Evolutionary conservation across 1,284 basidiomycete genomes (phyloP).

Genomic region (Coniophora puteana): DNA sequence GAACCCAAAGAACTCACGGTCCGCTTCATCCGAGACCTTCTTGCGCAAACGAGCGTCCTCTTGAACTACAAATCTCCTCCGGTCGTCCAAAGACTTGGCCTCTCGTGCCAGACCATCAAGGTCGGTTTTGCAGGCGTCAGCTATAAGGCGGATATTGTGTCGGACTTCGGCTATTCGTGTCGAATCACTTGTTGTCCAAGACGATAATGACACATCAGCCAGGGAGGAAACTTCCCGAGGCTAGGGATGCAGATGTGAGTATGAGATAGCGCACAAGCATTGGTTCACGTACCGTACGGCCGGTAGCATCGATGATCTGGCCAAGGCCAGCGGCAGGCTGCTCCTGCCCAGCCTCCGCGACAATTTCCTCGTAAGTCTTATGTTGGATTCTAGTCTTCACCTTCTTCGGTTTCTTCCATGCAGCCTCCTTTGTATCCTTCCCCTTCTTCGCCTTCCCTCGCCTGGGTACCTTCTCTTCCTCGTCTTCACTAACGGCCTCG

Average conservation of each 20-base stretch:
- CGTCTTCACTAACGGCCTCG: constrained; percentile 74
- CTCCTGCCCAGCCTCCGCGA: constrained; percentile 78
- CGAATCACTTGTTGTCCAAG: constrained; percentile 85
- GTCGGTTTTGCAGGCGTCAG: constrained; percentile 77
- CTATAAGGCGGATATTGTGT: constrained; percentile 89
- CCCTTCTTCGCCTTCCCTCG: constrained; percentile 45
- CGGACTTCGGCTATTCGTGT: constrained; percentile 92
- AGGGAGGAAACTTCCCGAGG: constrained; percentile 80
- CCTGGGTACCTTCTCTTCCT: constrained; percentile 49
- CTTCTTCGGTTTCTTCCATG: constrained; percentile 82
- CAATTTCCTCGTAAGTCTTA: constrained; percentile 93
- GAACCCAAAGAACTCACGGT: constrained; percentile 45
- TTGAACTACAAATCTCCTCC: constrained; percentile 69
- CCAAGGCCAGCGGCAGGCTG: constrained; percentile 59
- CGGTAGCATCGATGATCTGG: constrained; percentile 91
- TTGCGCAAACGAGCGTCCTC: constrained; percentile 70
- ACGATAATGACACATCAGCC: constrained; percentile 71
- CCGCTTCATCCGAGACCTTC: constrained; percentile 70
- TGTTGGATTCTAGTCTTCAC: constrained; percentile 84
- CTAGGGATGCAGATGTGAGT: constrained; percentile 34
- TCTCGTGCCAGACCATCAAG: constrained; percentile 88
- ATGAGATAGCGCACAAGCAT: constrained; percentile 6
- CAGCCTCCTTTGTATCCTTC: constrained; percentile 61
- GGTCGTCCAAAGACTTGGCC: constrained; percentile 78
- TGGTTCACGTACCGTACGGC: constrained; percentile 67